Conservation (phyloP, 2,329 filamentous ascomycete species). For the Paramyrothecium roridum region DNA sequence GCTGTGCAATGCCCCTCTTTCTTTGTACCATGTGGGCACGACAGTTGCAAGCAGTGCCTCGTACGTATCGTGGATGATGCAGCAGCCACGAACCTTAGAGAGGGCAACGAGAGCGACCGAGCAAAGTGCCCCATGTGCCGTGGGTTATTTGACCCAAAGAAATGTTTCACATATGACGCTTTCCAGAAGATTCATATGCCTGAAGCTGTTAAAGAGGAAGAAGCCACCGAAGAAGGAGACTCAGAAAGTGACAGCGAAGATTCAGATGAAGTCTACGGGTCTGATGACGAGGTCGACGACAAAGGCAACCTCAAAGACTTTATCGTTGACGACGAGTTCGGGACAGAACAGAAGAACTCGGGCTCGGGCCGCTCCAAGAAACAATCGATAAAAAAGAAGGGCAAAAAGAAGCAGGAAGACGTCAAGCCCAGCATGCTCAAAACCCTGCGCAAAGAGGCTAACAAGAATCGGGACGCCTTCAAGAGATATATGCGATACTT, state of each 20-base stretch:
- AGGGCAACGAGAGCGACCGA: slow-evolving; percentile 55
- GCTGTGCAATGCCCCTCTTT: slow-evolving; percentile 71
- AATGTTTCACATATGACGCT: slow-evolving; percentile 68
- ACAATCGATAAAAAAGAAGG: slow-evolving; percentile 19
- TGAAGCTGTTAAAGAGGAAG: slow-evolving; percentile 36
- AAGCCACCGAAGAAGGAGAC: slow-evolving; percentile 28
- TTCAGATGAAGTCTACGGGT: slow-evolving; percentile 21
- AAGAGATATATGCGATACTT: slow-evolving; percentile 68
- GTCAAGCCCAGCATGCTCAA: slow-evolving; percentile 57
- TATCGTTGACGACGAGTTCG: slow-evolving; percentile 37
- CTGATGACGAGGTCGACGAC: slow-evolving; percentile 28
- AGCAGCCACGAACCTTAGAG: slow-evolving; percentile 47
- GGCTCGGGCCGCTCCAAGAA: no score
- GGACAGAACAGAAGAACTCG: no score
- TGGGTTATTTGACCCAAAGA: slow-evolving; percentile 59
- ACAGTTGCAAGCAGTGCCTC: slow-evolving; percentile 75
- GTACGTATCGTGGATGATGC: slow-evolving; percentile 63
- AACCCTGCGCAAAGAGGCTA: slow-evolving; percentile 62
- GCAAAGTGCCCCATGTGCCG: slow-evolving; percentile 77
- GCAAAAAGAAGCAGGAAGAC: slow-evolving; percentile 38
- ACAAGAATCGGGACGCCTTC: slow-evolving; percentile 61
- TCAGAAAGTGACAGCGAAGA: slow-evolving; percentile 24
- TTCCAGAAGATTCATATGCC: slow-evolving; percentile 74
- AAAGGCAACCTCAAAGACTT: slow-evolving; percentile 49
- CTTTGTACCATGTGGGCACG: slow-evolving; percentile 80